These are phyloP conservation scores for Aspergillus nidulans DNA, from an alignment of 495 filamentous ascomycete species.

Conservation along the genomic window DNA sequence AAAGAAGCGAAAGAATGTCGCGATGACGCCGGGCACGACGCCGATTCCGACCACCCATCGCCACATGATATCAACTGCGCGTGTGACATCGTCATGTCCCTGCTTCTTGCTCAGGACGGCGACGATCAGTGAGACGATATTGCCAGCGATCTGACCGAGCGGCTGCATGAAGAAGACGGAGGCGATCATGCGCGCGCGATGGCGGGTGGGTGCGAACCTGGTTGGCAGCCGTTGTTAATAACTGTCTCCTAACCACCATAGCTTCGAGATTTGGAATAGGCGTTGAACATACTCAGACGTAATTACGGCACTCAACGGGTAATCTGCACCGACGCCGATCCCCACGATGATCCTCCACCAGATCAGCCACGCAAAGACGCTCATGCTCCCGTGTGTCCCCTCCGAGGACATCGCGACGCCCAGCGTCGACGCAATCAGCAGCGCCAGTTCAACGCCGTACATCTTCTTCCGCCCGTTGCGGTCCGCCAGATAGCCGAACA, in stretches of 20 bases:
- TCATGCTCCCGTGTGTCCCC: constrained; percentile 46
- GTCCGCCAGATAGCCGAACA: constrained; percentile 62
- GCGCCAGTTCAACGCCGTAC: constrained; percentile 60
- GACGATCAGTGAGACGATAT: constrained; percentile 47
- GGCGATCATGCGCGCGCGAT: constrained; percentile 60
- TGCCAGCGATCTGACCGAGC: constrained; percentile 58
- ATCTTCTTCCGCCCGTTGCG: constrained; percentile 56
- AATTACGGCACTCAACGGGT: constrained; percentile 56
- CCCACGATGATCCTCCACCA: constrained; percentile 57
- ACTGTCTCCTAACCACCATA: no score
- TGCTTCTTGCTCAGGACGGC: constrained; percentile 33
- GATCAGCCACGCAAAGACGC: constrained; percentile 51
- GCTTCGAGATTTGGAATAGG: background rate
- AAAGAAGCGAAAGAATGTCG: constrained; percentile 53
- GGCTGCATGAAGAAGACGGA: constrained; percentile 65
- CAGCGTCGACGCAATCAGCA: constrained; percentile 53
- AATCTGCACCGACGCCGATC: constrained; percentile 54
- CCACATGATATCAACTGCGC: constrained; percentile 51
- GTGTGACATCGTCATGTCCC: constrained; percentile 27
- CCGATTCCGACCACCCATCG: constrained; percentile 57
- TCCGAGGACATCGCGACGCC: constrained; percentile 49
- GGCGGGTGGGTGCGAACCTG: constrained; percentile 56
- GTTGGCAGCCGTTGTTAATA: background rate
- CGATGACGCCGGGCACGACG: constrained; percentile 55
- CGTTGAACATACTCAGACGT: constrained; percentile 46